A percentile compares a stretch with the other conserved stretches of the same genome.
phyloP scores from a whole-genome alignment of 164 flowering plant species.

The Annona squamosa region DNA sequence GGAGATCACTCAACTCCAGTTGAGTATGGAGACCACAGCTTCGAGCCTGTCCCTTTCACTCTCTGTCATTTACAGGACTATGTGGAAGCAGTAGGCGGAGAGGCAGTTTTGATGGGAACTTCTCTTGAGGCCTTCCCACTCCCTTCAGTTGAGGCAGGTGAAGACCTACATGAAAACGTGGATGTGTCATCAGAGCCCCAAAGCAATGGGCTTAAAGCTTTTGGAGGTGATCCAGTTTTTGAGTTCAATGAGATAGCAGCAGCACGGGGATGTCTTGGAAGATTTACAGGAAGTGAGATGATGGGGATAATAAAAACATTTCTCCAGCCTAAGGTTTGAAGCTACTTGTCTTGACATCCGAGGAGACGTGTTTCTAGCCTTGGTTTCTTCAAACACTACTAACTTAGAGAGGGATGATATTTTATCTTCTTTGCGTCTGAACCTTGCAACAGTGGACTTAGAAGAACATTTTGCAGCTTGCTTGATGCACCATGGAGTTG shows the following conservation, averaged over 20 bases:
- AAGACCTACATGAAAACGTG: slow-evolving; percentile 25
- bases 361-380: no score
- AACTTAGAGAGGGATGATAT: no score
- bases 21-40: slow-evolving; percentile 98
- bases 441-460: no score
- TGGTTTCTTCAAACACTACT: no score
- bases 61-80: slow-evolving; percentile 63
- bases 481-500: no score
- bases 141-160: slow-evolving; percentile 41
- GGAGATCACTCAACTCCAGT: slow-evolving; percentile 98
- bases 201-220: slow-evolving; percentile 21
- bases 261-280: slow-evolving; percentile 87
- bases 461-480: no score
- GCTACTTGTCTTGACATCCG: background rate
- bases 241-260: slow-evolving; percentile 77
- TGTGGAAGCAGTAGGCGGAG: slow-evolving; percentile 77
- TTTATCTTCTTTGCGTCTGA: no score
- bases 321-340: slow-evolving; percentile 26
- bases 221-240: slow-evolving; percentile 60
- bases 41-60: slow-evolving; percentile 87
- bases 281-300: slow-evolving; percentile 91
- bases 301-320: slow-evolving; percentile 75
- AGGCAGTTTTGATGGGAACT: slow-evolving; percentile 31
- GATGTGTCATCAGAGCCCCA: slow-evolving; percentile 12
- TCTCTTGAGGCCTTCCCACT: slow-evolving; percentile 83